These are phyloP conservation scores for Aureobasidium uvarum DNA, from an alignment of 2,329 filamentous ascomycete genomes.

Conservation along the genomic window DNA sequence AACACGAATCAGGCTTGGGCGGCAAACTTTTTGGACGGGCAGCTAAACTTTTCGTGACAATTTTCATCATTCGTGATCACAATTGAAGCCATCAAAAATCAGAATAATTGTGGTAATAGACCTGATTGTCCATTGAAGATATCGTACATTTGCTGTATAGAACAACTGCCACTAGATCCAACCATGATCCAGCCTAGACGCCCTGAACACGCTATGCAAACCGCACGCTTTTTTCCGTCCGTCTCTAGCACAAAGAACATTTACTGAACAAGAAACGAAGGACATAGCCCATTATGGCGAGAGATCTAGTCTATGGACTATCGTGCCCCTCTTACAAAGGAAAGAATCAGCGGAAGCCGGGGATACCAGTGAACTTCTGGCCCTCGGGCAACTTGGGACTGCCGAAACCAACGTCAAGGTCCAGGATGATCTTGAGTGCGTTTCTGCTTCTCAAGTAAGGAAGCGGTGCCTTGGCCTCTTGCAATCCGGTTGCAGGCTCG, in stretches of 20 bases:
- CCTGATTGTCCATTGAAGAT: background rate
- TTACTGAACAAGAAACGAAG: background rate
- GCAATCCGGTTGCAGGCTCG: slow-evolving; percentile 63
- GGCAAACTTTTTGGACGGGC: background rate
- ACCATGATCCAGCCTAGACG: slow-evolving; percentile 13
- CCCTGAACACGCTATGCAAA: slow-evolving; percentile 13
- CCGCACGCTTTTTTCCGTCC: slow-evolving; percentile 3
- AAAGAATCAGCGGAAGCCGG: slow-evolving; percentile 22
- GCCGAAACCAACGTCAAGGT: slow-evolving; percentile 92
- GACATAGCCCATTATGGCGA: background rate
- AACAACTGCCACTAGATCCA: slow-evolving; percentile 19
- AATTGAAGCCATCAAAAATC: no score
- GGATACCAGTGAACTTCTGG: slow-evolving; percentile 24
- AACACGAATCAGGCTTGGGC: background rate
- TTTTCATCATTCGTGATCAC: background rate
- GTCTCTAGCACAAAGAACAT: background rate
- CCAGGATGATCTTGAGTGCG: slow-evolving; percentile 91
- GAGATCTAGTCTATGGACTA: background rate
- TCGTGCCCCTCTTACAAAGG: background rate
- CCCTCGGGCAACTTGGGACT: slow-evolving; percentile 52
- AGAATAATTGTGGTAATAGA: background rate
- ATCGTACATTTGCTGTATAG: slow-evolving; percentile 24
- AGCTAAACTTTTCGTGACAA: background rate
- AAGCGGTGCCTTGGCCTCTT: slow-evolving; percentile 62
- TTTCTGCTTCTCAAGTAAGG: slow-evolving; percentile 76